Evolutionary conservation across 2,329 filamentous ascomycete species (phyloP).

Genomic region (Pestalotiopsis sp.): DNA sequence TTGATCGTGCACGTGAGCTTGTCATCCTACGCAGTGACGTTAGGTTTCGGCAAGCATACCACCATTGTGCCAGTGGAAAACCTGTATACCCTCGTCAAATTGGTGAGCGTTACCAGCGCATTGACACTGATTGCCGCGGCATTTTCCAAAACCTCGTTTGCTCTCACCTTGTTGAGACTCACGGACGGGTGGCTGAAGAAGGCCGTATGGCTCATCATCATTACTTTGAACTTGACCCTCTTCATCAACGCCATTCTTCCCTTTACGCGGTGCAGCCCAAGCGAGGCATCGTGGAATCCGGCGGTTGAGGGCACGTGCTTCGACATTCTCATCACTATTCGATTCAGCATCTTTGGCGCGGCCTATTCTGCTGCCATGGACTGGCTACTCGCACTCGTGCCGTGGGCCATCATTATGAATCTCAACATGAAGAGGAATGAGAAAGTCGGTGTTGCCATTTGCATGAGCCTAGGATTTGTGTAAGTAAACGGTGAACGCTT

Average conservation of each 20-base stretch:
- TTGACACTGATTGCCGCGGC: constrained; percentile 29
- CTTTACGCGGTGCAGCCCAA: constrained; percentile 19
- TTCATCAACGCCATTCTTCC: constrained; percentile 25
- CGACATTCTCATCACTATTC: constrained; percentile 17
- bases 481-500: constrained; percentile 14
- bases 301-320: constrained; percentile 17
- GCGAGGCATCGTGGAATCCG: constrained; percentile 15
- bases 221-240: constrained; percentile 28
- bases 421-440: constrained; percentile 38
- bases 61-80: constrained; percentile 1
- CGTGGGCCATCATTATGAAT: constrained; percentile 37
- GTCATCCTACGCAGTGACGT: constrained; percentile 7
- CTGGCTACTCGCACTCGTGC: constrained; percentile 37
- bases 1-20: background rate
- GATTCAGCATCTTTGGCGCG: constrained; percentile 20
- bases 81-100: background rate
- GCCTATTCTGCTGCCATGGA: constrained; percentile 34
- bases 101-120: constrained; percentile 1
- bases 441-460: constrained; percentile 36
- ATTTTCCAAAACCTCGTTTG: constrained; percentile 42
- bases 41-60: constrained; percentile 12
- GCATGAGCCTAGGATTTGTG: constrained; percentile 37
- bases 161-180: constrained; percentile 34
- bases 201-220: constrained; percentile 33
- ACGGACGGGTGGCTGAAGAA: constrained; percentile 25